A percentile compares a stretch with the other conserved stretches of the same genome.
Evolutionary conservation across 306 rosid species (phyloP).

Genomic region (Mucuna pruriens): DNA sequence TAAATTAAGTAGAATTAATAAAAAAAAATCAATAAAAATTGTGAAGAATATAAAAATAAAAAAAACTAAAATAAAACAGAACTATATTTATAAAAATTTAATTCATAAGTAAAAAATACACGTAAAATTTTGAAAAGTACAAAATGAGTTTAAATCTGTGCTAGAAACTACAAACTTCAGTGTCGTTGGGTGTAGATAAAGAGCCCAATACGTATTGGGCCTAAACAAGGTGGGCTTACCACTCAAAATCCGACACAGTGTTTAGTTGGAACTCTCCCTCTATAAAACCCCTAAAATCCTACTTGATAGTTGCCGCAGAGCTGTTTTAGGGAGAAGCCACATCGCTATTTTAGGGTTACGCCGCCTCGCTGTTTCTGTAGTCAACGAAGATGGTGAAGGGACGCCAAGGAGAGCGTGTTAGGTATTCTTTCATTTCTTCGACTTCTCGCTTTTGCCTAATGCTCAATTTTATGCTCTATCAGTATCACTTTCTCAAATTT

Average conservation of each 20-base stretch:
- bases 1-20: too few relatives aligned
- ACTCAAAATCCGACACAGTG: neutral
- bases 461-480: neutral
- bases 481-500: neutral
- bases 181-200: neutral
- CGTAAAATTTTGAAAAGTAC: too few relatives aligned
- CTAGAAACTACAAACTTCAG: neutral
- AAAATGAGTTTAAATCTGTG: too few relatives aligned
- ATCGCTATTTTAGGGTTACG: conserved; percentile 32
- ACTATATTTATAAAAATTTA: too few relatives aligned
- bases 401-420: conserved; percentile 88
- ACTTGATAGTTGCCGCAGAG: too few relatives aligned
- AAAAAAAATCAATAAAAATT: too few relatives aligned
- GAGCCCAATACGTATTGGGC: neutral
- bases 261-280: neutral
- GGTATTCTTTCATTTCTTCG: conserved; percentile 41
- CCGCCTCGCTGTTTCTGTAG: neutral
- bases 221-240: neutral
- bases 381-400: conserved; percentile 77
- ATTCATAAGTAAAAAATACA: too few relatives aligned
- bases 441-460: neutral
- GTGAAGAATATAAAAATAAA: too few relatives aligned
- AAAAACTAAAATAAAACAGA: too few relatives aligned
- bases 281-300: conserved; percentile 30
- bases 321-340: too few relatives aligned